Conservation (phyloP, 2,329 filamentous ascomycete genomes). For the Nigrospora osmanthi region DNA sequence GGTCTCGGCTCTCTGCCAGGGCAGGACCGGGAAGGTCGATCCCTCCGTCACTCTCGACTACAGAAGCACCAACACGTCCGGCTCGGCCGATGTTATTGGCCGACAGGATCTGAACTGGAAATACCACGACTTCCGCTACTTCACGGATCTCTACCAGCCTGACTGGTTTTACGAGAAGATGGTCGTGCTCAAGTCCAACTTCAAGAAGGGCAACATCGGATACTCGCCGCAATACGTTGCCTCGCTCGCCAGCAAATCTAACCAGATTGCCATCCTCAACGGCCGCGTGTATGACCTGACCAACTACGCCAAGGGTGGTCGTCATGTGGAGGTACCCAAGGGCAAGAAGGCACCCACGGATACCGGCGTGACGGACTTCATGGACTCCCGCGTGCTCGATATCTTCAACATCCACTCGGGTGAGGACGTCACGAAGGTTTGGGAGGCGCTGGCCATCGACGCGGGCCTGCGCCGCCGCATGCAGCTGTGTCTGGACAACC, state of each 20-base stretch:
- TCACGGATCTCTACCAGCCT: conserved; percentile 70
- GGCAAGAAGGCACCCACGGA: conserved; percentile 39
- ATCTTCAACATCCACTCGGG: conserved; percentile 75
- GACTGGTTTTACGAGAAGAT: conserved; percentile 95
- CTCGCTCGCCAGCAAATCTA: conserved; percentile 54
- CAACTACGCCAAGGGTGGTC: conserved; percentile 70
- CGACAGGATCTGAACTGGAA: conserved; percentile 64
- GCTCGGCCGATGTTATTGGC: conserved; percentile 52
- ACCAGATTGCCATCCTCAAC: conserved; percentile 72
- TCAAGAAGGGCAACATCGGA: conserved; percentile 80
- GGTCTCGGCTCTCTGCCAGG: conserved; percentile 84
- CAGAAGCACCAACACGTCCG: conserved; percentile 66
- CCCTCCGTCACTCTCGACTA: conserved; percentile 79
- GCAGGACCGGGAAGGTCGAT: conserved; percentile 57
- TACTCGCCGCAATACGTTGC: conserved; percentile 73
- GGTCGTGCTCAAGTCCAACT: conserved; percentile 66
- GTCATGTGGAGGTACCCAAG: conserved; percentile 48
- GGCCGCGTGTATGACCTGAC: conserved; percentile 83
- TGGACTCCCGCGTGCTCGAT: conserved; percentile 64
- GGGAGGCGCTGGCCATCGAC: conserved; percentile 61
- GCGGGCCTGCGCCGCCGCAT: conserved; percentile 54
- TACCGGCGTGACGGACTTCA: conserved; percentile 62
- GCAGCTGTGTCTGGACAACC: conserved; percentile 79
- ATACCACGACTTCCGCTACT: conserved; percentile 91
- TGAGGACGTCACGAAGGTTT: conserved; percentile 74